Evolutionary conservation across 352 stramenopile genomes (phyloP).

Genomic region (Pythium phragmiticola): DNA sequence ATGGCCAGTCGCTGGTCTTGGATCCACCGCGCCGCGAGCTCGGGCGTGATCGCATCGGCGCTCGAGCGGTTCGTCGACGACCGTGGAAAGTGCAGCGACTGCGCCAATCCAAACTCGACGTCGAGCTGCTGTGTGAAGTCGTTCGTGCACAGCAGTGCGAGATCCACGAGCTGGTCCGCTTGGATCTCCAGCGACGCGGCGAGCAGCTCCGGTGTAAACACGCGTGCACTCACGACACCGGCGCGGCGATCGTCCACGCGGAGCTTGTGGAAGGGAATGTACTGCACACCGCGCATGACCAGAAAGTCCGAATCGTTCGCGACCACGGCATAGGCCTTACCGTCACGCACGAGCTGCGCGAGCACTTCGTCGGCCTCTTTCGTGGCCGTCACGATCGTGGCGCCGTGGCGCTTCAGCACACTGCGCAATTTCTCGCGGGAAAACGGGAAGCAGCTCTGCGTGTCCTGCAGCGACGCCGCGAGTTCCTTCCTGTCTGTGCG

Average conservation of each 20-base stretch:
- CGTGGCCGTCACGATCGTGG: slow-evolving; percentile 47
- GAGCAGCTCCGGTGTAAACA: slow-evolving; percentile 72
- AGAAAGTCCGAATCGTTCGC: slow-evolving; percentile 90
- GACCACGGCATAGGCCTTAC: slow-evolving; percentile 60
- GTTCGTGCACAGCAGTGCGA: slow-evolving; percentile 86
- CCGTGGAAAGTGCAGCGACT: slow-evolving; percentile 50
- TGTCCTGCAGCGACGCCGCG: slow-evolving; percentile 44
- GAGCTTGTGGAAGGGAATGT: slow-evolving; percentile 74
- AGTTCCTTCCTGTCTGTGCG: slow-evolving; percentile 19
- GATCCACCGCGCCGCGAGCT: slow-evolving; percentile 62
- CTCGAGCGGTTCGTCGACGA: slow-evolving; percentile 31
- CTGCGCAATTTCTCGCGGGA: slow-evolving; percentile 66
- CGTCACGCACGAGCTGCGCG: slow-evolving; percentile 53
- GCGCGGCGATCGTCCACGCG: slow-evolving; percentile 29
- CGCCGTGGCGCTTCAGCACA: slow-evolving; percentile 50
- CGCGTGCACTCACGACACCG: slow-evolving; percentile 46
- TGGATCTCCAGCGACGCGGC: slow-evolving; percentile 56
- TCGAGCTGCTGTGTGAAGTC: slow-evolving; percentile 82
- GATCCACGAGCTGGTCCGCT: slow-evolving; percentile 76
- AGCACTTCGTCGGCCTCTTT: slow-evolving; percentile 81
- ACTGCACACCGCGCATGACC: slow-evolving; percentile 74
- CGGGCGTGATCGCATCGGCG: slow-evolving; percentile 41
- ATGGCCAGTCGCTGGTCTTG: slow-evolving; percentile 39
- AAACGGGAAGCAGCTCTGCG: slow-evolving; percentile 75
- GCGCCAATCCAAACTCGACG: slow-evolving; percentile 53